A percentile compares a stretch with the other conserved stretches of the same genome.
These are phyloP conservation scores for Pseudogymnoascus sp. DNA, from an alignment of 2,329 filamentous ascomycete genomes.

Conservation along the genomic window DNA sequence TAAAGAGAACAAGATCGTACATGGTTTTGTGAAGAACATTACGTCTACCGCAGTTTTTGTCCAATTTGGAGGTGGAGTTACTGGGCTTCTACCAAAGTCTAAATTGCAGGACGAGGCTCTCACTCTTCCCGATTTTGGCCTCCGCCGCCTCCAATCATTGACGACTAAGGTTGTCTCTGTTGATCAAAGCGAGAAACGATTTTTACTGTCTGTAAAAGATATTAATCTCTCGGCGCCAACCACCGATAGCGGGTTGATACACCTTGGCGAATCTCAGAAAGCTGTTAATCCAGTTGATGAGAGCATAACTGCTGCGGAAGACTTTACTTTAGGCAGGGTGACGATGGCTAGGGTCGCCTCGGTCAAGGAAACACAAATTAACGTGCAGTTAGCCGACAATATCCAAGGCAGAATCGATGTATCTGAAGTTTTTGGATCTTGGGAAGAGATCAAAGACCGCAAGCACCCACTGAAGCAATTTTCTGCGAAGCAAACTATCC, in stretches of 20 bases:
- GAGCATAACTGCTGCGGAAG: slow-evolving; percentile 54
- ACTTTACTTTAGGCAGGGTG: slow-evolving; percentile 63
- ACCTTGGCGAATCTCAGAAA: slow-evolving; percentile 31
- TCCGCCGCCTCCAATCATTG: slow-evolving; percentile 69
- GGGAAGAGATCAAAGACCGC: slow-evolving; percentile 75
- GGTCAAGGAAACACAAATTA: slow-evolving; percentile 84
- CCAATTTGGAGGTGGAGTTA: slow-evolving; percentile 72
- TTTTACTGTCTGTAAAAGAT: slow-evolving; percentile 52
- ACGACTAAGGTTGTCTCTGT: slow-evolving; percentile 63
- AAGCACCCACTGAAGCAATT: slow-evolving; percentile 75
- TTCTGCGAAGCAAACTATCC: slow-evolving; percentile 58
- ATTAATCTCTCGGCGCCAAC: slow-evolving; percentile 29
- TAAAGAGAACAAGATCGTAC: slow-evolving; percentile 56
- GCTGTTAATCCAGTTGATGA: slow-evolving; percentile 56
- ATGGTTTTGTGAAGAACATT: slow-evolving; percentile 80
- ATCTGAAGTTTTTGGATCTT: slow-evolving; percentile 80
- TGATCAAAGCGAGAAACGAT: slow-evolving; percentile 60
- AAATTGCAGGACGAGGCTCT: slow-evolving; percentile 65
- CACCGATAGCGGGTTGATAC: slow-evolving; percentile 20
- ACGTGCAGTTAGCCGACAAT: slow-evolving; percentile 79
- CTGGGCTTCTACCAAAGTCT: slow-evolving; percentile 70
- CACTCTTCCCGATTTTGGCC: slow-evolving; percentile 63
- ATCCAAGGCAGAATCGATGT: slow-evolving; percentile 89
- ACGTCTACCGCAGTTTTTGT: slow-evolving; percentile 75
- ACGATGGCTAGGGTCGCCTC: slow-evolving; percentile 73